A percentile compares a stretch with the other conserved stretches of the same genome.
phyloP scores from a whole-genome alignment of 164 flowering plant genomes.

The Berberis vulgaris region DNA sequence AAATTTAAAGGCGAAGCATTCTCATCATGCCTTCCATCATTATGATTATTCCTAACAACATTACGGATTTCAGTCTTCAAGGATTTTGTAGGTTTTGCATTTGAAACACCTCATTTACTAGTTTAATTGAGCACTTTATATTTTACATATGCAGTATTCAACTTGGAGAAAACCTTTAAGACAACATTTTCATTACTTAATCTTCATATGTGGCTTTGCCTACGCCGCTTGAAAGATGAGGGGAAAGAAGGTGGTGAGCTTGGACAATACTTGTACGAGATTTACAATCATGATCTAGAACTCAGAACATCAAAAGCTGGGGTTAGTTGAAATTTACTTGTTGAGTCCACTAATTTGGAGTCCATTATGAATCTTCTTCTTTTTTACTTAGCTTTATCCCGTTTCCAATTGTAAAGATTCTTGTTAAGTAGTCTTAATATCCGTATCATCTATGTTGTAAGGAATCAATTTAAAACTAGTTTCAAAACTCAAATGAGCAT shows the following conservation, averaged over 20 bases:
- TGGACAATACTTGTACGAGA: constrained; percentile 89
- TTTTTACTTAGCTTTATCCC: too few relatives aligned
- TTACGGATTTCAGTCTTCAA: too few relatives aligned
- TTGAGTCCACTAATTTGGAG: neutral
- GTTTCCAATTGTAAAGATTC: too few relatives aligned
- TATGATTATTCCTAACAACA: neutral
- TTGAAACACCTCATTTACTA: neutral
- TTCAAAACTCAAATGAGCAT: too few relatives aligned
- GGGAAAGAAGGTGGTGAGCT: constrained; percentile 91
- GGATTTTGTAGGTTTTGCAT: neutral
- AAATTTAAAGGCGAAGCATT: too few relatives aligned
- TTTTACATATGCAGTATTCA: constrained; percentile 57
- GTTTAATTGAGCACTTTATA: neutral
- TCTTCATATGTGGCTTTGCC: constrained; percentile 93
- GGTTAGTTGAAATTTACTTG: constrained; percentile 40
- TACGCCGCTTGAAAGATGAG: constrained; percentile 89
- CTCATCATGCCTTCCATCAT: too few relatives aligned
- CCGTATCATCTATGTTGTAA: too few relatives aligned
- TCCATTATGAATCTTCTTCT: neutral
- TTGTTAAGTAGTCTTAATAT: too few relatives aligned
- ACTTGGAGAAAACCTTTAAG: constrained; percentile 89
- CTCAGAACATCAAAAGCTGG: constrained; percentile 94
- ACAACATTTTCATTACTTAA: constrained; percentile 85
- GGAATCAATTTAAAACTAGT: too few relatives aligned
- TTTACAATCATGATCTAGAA: constrained; percentile 91